Evolutionary conservation across 495 filamentous ascomycete genomes (phyloP).

Genomic region (Aspergillus ostianus): DNA sequence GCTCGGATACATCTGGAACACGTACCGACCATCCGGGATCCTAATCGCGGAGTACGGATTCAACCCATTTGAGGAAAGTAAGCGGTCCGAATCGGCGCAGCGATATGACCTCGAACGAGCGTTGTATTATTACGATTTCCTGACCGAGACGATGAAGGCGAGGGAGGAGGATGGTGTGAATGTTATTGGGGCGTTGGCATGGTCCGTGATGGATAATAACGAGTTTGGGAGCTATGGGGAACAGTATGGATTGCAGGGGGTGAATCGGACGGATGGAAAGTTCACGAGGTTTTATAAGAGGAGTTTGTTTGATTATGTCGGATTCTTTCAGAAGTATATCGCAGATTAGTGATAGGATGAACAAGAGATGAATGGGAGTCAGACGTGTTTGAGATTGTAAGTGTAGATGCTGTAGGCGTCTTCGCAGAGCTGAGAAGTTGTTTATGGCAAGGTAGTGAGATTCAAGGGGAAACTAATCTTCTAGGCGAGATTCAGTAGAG

Average conservation of each 20-base stretch:
- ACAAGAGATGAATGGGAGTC: too few species aligned
- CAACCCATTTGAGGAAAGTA: constrained; percentile 32
- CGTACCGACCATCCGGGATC: constrained; percentile 34
- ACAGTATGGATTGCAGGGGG: constrained; percentile 44
- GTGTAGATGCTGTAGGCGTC: too few species aligned
- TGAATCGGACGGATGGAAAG: constrained; percentile 36
- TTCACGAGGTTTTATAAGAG: constrained; percentile 43
- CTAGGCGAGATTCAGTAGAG: too few species aligned
- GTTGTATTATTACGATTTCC: constrained; percentile 40
- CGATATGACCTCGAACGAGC: constrained; percentile 40
- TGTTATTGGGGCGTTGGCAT: constrained; percentile 45
- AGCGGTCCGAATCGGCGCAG: constrained; percentile 31
- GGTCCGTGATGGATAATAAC: constrained; percentile 47
- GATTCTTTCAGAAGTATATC: constrained; percentile 25
- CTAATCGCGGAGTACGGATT: constrained; percentile 44
- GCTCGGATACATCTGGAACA: constrained; percentile 44
- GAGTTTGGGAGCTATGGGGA: constrained; percentile 42
- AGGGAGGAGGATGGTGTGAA: constrained; percentile 46
- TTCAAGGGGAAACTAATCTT: too few species aligned
- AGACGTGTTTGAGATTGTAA: too few species aligned
- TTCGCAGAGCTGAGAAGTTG: too few species aligned
- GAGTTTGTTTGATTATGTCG: constrained; percentile 48
- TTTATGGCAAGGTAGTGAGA: too few species aligned
- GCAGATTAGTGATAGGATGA: background rate
- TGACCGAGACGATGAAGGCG: constrained; percentile 43